Evolutionary conservation across 371 early-diverging fungal genomes (phyloP), one percentile per base, ranked within the genome.

Genomic region (Mortierella sp.): DNA sequence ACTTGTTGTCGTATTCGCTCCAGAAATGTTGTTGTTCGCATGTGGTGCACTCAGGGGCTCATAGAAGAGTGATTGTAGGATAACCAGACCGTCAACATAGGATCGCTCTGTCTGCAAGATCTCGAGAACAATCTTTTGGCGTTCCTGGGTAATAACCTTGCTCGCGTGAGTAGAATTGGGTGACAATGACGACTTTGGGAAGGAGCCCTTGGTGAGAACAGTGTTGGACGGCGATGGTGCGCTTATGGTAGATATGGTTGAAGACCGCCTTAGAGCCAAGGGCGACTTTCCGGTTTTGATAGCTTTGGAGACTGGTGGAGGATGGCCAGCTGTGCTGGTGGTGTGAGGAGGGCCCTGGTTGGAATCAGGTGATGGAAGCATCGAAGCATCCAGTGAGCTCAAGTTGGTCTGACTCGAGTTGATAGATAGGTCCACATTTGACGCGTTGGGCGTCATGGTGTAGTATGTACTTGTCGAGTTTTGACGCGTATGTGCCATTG

Each of bases 61-160:
- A 34, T 78, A 70, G 31, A 85, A 76, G 54, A 82, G 73, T 24
- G 79, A 71, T 59, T 90, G 86, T 17, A 89, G 76, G 56, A 94
- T 61, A 17, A 77, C 67, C 54, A 94, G 80, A 37, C 91, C 88
- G 17, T 83, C 83, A 1, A 94, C 91, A 67, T 94, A 94, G 3
- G 93, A 90, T 56, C 84, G 52, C 67, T 94, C 94, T 0, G 94
- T 93, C 44, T 80, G 67, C 40, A 94, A 67, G 13, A 94, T 89
- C 74, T 94, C 94, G 19, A 82, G 80, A 3, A 87, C 83, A 52
- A 93, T 83, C 50, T 82, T 81, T 52, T 80, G 76, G 17, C 92
- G 67, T 47, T 81, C 80, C 40, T 68, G 34, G 5, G 77, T 76
- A 58, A 52, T 69, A 63, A 51, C 64, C 63, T 72, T 71, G 71